These are phyloP conservation scores for Globisporangium spiculum DNA, from an alignment of 352 stramenopile genomes.

Conservation along the genomic window DNA sequence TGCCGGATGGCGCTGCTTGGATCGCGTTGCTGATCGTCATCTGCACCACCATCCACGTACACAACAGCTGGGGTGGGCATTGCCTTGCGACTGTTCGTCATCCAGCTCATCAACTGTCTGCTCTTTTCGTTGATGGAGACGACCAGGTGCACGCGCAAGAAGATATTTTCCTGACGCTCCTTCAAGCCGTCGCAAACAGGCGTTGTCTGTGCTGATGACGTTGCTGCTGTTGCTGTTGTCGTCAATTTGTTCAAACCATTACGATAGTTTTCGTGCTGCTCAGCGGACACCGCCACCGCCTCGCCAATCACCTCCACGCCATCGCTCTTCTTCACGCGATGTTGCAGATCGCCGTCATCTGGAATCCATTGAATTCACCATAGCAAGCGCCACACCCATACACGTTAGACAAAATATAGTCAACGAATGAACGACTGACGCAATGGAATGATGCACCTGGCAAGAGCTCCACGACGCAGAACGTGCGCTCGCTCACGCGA, in stretches of 20 bases:
- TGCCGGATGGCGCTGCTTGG: background rate
- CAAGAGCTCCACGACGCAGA: slow-evolving; percentile 34
- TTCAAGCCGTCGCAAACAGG: background rate
- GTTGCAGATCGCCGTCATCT: background rate
- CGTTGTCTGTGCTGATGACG: background rate
- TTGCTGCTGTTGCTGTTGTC: background rate
- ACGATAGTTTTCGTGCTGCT: background rate
- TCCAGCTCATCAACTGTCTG: background rate
- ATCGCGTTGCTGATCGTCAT: background rate
- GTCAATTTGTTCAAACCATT: background rate
- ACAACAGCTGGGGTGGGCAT: background rate
- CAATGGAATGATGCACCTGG: slow-evolving; percentile 5
- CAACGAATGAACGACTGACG: slow-evolving; percentile 1
- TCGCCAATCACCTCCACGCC: slow-evolving; percentile 1
- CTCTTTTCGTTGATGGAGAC: background rate
- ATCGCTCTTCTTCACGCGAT: background rate
- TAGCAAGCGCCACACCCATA: background rate
- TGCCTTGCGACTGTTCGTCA: background rate
- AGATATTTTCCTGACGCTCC: background rate
- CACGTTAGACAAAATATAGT: background rate
- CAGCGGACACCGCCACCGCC: background rate
- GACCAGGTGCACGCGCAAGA: background rate
- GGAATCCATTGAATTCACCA: background rate
- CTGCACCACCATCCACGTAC: background rate
- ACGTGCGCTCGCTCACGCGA: slow-evolving; percentile 12